Evolutionary conservation across 2,329 filamentous ascomycete species (phyloP), one percentile per base, ranked within the genome.

Genomic region (Sordariomycetes sp.): DNA sequence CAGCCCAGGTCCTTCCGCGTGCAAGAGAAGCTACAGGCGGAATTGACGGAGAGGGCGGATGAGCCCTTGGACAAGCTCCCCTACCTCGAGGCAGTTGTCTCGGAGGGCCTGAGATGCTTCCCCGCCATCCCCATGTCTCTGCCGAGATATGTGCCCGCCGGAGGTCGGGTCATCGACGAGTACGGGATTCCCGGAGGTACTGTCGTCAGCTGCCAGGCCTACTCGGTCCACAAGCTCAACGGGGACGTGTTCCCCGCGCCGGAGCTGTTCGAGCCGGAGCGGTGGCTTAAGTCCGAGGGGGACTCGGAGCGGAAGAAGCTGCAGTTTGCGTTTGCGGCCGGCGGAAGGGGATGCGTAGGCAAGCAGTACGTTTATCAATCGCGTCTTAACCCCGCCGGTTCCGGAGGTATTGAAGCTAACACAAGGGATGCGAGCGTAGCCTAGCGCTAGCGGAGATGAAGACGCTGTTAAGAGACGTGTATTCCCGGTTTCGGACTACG

Each of bases 231-330:
- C 62, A 77, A 79, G 22, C 72, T 83, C 59, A 79, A 86, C 62
- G 68, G 72, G 12, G 78, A 85, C 59, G 86, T 90, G 1, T 97
- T 95, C 68, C 84, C 87, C 1, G 80, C 91, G 51, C 88, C 91
- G 0, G 88, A 96, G 60, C 72, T 70, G 6, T 97, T 92, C 67
- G 78, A 86, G 55, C 92, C 92, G 0, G 88, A 93, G 59, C 80
- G 93, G 63, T 97, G 92, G 92, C 81, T 96, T 62, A 83, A 79
- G 18, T 77, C 80, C 10, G 79, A 86, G 53, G 90, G 89, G 2
- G 89, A 93, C 64, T 79, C 87, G 60, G 88, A 93, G 64, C 76
- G 82, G 59, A 81, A 81, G 63, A 74, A 81, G 51, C 65, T 82
- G 8, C 81, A 86, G 65, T 87, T 87, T 72, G 80, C 86, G 0